Evolutionary conservation across 2,329 filamentous ascomycete genomes (phyloP).

Genomic region (Shiraia sp.): DNA sequence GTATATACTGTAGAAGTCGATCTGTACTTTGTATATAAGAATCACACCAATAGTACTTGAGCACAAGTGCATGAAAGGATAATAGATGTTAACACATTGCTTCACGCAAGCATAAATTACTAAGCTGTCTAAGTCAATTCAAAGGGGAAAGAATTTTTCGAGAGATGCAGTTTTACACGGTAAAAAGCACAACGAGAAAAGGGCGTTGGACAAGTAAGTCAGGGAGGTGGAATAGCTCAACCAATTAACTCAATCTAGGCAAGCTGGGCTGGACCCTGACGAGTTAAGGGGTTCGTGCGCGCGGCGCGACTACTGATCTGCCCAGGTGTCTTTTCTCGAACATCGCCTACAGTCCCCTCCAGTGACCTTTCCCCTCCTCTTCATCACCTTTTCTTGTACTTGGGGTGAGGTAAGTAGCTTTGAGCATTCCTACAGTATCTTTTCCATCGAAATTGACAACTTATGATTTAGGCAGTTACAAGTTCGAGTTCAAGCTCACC

Average conservation of each 20-base stretch:
- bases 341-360: conserved; percentile 13
- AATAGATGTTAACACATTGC: too few species aligned
- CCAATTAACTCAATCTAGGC: conserved; percentile 1
- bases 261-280: conserved; percentile 12
- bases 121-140: too few species aligned
- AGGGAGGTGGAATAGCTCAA: too few species aligned
- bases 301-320: conserved; percentile 13
- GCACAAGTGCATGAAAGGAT: too few species aligned
- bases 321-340: conserved; percentile 26
- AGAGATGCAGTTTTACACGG: too few species aligned
- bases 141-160: too few species aligned
- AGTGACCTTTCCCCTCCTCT: conserved; percentile 21
- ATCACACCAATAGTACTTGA: too few species aligned
- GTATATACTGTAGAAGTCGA: not conserved
- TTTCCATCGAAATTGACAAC: conserved; percentile 15
- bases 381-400: conserved; percentile 19
- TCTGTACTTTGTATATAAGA: too few species aligned
- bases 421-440: conserved; percentile 4
- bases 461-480: conserved; percentile 28
- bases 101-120: too few species aligned
- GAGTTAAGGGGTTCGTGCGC: conserved; percentile 18
- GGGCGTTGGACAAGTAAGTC: too few species aligned
- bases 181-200: too few species aligned
- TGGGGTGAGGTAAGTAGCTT: conserved; percentile 24
- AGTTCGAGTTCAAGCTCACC: conserved; percentile 24